Conservation (phyloP, 2,329 filamentous ascomycete genomes). For the Penicillium hesseltinei region DNA sequence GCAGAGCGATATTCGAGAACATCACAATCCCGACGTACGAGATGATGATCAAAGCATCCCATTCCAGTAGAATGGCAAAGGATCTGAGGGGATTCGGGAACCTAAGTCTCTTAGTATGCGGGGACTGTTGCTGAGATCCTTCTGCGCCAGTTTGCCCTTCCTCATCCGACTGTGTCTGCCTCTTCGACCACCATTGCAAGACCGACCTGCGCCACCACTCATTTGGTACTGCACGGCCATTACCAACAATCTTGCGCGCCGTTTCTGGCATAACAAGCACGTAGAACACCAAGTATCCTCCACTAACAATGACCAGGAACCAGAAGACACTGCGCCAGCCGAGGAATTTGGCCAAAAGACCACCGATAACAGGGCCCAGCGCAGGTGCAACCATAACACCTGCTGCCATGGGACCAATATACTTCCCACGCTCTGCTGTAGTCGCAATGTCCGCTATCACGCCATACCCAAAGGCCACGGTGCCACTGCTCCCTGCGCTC, state of each 20-base stretch:
- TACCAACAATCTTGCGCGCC: slow-evolving; percentile 30
- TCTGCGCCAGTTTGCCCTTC: background rate
- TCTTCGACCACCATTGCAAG: slow-evolving; percentile 15
- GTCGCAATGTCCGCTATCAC: slow-evolving; percentile 34
- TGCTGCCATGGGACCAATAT: slow-evolving; percentile 29
- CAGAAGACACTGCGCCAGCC: slow-evolving; percentile 35
- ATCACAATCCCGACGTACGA: slow-evolving; percentile 34
- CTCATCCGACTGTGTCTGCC: background rate
- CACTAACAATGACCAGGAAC: slow-evolving; percentile 31
- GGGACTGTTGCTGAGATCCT: slow-evolving; percentile 5
- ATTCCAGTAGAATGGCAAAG: slow-evolving; percentile 40
- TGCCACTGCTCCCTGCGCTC: slow-evolving; percentile 29
- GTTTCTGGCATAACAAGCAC: slow-evolving; percentile 35
- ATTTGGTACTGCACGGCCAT: slow-evolving; percentile 28
- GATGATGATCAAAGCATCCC: slow-evolving; percentile 38
- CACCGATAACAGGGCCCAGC: slow-evolving; percentile 33
- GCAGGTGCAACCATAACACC: slow-evolving; percentile 26
- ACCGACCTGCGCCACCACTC: slow-evolving; percentile 25
- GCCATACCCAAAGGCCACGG: slow-evolving; percentile 31
- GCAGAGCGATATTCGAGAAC: slow-evolving; percentile 42
- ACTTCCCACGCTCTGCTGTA: slow-evolving; percentile 32
- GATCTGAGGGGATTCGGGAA: slow-evolving; percentile 48
- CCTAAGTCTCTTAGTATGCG: slow-evolving; percentile 33
- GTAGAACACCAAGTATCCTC: slow-evolving; percentile 16
- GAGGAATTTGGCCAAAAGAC: slow-evolving; percentile 23